Evolutionary conservation across 495 filamentous ascomycete genomes (phyloP).

Genomic region (Aspergillus bridgeri): DNA sequence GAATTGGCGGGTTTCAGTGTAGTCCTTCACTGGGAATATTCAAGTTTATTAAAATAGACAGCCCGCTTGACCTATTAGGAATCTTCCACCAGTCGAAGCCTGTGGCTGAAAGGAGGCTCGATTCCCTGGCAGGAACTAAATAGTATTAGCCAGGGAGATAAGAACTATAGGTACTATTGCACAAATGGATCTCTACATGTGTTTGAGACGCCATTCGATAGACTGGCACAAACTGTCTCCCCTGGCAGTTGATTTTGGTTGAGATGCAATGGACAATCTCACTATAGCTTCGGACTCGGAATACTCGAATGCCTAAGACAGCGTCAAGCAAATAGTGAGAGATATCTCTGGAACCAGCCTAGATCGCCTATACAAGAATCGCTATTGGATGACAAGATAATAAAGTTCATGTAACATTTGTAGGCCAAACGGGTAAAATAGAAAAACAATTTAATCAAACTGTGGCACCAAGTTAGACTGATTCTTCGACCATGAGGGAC

Average conservation of each 20-base stretch:
- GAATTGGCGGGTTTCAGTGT: background rate
- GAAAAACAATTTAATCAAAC: conserved; percentile 38
- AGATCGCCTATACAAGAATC: conserved; percentile 17
- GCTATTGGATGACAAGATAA: conserved; percentile 11
- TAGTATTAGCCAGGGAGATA: background rate
- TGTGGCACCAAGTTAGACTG: conserved; percentile 18
- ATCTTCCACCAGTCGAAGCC: too few species aligned
- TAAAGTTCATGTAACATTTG: background rate
- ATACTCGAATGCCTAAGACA: conserved; percentile 14
- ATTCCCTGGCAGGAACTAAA: background rate
- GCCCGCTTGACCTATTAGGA: too few species aligned
- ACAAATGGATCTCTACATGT: background rate
- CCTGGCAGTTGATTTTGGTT: background rate
- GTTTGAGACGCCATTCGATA: background rate
- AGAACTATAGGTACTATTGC: background rate
- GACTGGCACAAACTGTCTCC: background rate
- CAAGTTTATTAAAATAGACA: too few species aligned
- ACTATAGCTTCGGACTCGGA: background rate
- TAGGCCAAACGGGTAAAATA: conserved; percentile 9
- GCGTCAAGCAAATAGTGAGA: conserved; percentile 7
- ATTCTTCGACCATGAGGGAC: background rate
- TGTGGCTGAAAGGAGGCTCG: background rate
- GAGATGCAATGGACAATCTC: background rate
- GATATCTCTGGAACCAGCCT: conserved; percentile 20
- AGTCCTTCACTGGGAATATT: background rate